Evolutionary conservation across 2,329 filamentous ascomycete genomes (phyloP), one percentile per base, ranked within the genome.

Genomic region (Penicillium vulpinum): DNA sequence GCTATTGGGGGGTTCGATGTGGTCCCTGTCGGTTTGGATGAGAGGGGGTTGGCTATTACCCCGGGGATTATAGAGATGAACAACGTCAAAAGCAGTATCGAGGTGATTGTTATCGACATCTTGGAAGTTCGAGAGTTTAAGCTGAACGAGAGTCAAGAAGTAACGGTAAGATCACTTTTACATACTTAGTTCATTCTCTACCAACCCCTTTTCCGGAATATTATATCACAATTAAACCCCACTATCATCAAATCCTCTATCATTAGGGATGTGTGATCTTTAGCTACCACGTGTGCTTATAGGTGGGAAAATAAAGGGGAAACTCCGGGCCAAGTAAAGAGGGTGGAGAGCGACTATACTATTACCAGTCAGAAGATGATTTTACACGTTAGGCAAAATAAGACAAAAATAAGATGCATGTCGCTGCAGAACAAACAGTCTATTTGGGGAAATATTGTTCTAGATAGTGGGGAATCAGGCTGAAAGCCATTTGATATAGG

Each of bases 1-100:
- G 51, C 63, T 24, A 60, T 60, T 29, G 75, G 54, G 58, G 56
- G n/a, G 51, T 60, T 28, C 3, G 69, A 61, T 31, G 44, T 39
- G 13, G 62, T 67, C 21, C 15, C 16, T 36, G 31, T 47, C 31
- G 5, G 16, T n/a, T 28, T 47, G 21, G 26, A n/a, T 16, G 24
- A 41, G n/a, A 57, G 28, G 15, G 31, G 38, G 4, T 11, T 57
- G 21, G 54, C 54, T 16, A 15, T 44, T 29, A 35, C 49, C 4
- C 41, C 28, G 0, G 49, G 41, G 35, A 46, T 50, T n/a, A 57
- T 16, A 36, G 26, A 24, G 35, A 51, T 31, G 18, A 43, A 26
- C 13, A 59, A 54, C 2, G 29, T 33, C 26, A 16, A 54, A 24
- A 18, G 10, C 5, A 41, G 15, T 4, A 40, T 24, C 26, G 18